A percentile compares a stretch with the other conserved stretches of the same genome.
Evolutionary conservation across 306 rosid genomes (phyloP).

Genomic region (Acacia acuminata): DNA sequence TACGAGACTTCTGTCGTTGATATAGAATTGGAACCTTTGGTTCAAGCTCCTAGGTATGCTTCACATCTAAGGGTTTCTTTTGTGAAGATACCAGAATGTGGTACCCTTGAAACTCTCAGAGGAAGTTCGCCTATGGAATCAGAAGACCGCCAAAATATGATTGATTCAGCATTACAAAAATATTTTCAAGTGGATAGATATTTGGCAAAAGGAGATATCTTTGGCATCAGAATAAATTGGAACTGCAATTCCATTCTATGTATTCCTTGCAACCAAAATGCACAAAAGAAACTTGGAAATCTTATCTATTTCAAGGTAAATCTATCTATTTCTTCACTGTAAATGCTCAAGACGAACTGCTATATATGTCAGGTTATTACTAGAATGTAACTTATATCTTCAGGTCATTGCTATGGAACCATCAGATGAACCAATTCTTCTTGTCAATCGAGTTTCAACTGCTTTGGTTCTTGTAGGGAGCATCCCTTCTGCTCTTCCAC

Average conservation of each 20-base stretch:
- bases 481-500: slow-evolving; percentile 77
- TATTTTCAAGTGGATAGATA: slow-evolving; percentile 84
- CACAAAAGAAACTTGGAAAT: slow-evolving; percentile 38
- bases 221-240: slow-evolving; percentile 65
- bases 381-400: slow-evolving; percentile 39
- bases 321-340: not conserved
- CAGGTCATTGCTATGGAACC: slow-evolving; percentile 96
- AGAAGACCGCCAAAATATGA: slow-evolving; percentile 77
- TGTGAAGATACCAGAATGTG: slow-evolving; percentile 82
- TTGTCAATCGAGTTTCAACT: slow-evolving; percentile 64
- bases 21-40: slow-evolving; percentile 53
- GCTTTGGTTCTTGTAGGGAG: slow-evolving; percentile 95
- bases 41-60: slow-evolving; percentile 61
- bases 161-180: slow-evolving; percentile 70
- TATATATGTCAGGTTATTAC: slow-evolving; percentile 23
- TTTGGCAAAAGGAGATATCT: slow-evolving; percentile 77
- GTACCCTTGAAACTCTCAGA: slow-evolving; percentile 70
- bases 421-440: slow-evolving; percentile 66
- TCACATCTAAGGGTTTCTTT: slow-evolving; percentile 83
- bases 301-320: slow-evolving; percentile 82
- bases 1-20: slow-evolving; percentile 41
- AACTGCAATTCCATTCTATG: slow-evolving; percentile 72
- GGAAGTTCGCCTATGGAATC: slow-evolving; percentile 61
- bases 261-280: slow-evolving; percentile 64
- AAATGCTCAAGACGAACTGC: not conserved